Conservation (phyloP, 805 yeast genomes). For the Barnettozyma pratensis region DNA sequence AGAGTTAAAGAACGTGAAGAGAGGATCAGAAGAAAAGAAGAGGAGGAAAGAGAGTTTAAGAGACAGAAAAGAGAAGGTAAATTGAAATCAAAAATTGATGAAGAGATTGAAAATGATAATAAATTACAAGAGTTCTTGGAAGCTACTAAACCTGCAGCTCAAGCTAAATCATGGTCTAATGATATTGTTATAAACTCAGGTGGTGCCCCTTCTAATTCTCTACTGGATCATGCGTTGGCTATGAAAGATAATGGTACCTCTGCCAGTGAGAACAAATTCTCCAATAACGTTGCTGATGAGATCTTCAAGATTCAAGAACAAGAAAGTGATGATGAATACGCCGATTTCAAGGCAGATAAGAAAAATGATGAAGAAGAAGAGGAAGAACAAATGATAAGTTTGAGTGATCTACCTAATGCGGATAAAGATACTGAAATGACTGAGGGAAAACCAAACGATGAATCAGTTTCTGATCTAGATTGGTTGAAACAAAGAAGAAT, state of each 20-base stretch:
- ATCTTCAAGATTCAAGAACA: constrained; percentile 27
- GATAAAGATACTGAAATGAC: constrained; percentile 23
- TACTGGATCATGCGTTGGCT: constrained; percentile 36
- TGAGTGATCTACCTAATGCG: constrained; percentile 27
- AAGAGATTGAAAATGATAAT: constrained; percentile 58
- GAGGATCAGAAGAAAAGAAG: constrained; percentile 33
- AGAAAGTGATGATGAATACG: constrained; percentile 43
- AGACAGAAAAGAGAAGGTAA: constrained; percentile 26
- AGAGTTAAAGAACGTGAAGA: constrained; percentile 46
- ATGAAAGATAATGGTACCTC: constrained; percentile 23
- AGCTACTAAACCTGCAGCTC: constrained; percentile 72
- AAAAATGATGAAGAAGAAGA: constrained; percentile 36
- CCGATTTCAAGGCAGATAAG: constrained; percentile 25
- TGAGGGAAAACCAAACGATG: constrained; percentile 38
- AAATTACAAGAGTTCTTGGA: constrained; percentile 76
- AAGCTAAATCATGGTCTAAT: constrained; percentile 69
- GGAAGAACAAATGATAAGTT: constrained; percentile 46
- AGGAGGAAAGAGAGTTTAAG: constrained; percentile 34
- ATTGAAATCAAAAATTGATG: constrained; percentile 37
- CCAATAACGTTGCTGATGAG: constrained; percentile 22
- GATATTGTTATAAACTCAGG: constrained; percentile 33
- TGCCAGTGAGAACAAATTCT: constrained; percentile 11
- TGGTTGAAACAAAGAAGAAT: constrained; percentile 79
- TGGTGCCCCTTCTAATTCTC: constrained; percentile 30
- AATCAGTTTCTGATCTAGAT: constrained; percentile 66